A percentile compares a stretch with the other conserved stretches of the same genome.
Evolutionary conservation across 805 yeast species (phyloP).

Genomic region (Diddensiella santjacobensis): DNA sequence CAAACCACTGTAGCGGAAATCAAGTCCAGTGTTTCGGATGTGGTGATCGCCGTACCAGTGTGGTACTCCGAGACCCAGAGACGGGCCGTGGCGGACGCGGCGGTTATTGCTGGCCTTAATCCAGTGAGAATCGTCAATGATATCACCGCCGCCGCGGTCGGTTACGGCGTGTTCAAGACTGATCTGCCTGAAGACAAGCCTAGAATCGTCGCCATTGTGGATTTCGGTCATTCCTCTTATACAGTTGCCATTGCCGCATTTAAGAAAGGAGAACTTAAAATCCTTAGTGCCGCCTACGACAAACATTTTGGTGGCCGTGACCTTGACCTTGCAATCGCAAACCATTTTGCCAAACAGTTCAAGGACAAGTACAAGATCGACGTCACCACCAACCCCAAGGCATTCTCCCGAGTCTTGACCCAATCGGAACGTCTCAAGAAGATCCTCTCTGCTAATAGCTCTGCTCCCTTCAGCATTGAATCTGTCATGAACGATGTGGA

Average conservation of each 20-base stretch:
- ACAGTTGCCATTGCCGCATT: constrained; percentile 85
- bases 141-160: constrained; percentile 97
- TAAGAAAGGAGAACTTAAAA: constrained; percentile 94
- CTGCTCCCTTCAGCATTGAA: constrained; percentile 93
- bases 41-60: constrained; percentile 90
- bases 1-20: constrained; percentile 76
- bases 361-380: constrained; percentile 90
- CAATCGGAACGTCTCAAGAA: constrained; percentile 94
- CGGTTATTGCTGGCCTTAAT: constrained; percentile 92
- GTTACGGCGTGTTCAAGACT: constrained; percentile 97
- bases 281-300: constrained; percentile 88
- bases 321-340: constrained; percentile 88
- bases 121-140: constrained; percentile 98
- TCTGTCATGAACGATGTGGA: constrained; percentile 97
- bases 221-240: constrained; percentile 95
- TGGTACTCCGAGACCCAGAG: constrained; percentile 98
- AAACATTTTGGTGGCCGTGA: constrained; percentile 98
- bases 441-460: constrained; percentile 90
- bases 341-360: constrained; percentile 92
- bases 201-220: constrained; percentile 87
- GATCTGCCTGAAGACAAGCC: constrained; percentile 94
- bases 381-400: constrained; percentile 87
- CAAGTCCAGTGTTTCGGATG: constrained; percentile 76
- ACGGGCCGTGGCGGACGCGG: constrained; percentile 93
- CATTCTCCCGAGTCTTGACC: constrained; percentile 84